Conservation (phyloP, 1,284 basidiomycete species). For the Ustilago xerochloae region DNA sequence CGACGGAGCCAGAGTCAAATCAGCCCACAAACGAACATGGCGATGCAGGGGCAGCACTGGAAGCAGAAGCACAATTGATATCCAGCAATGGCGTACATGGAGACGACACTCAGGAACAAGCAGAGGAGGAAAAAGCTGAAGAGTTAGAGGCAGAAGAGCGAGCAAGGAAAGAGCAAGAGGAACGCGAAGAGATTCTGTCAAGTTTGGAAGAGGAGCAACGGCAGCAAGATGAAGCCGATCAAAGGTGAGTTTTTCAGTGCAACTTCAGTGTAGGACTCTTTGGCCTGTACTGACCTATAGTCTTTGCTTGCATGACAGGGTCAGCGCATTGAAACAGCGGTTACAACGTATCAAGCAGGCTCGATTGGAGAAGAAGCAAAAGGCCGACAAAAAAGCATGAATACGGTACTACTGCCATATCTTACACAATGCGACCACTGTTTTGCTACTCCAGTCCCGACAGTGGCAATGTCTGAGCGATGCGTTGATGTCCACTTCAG, state of each 20-base stretch:
- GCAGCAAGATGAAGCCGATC: conserved; percentile 57
- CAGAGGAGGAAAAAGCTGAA: conserved; percentile 21
- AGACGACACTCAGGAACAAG: conserved; percentile 3
- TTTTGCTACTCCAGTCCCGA: too few relatives aligned
- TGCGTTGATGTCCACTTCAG: too few relatives aligned
- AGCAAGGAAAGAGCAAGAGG: conserved; percentile 47
- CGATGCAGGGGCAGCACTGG: conserved; percentile 49
- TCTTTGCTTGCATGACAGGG: conserved; percentile 13
- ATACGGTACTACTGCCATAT: too few relatives aligned
- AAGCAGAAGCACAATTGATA: conserved; percentile 51
- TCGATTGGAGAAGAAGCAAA: conserved; percentile 33
- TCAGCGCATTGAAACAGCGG: conserved; percentile 43
- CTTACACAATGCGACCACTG: too few relatives aligned
- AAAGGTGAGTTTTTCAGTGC: conserved; percentile 38
- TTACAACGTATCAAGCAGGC: conserved; percentile 46
- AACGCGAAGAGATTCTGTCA: conserved; percentile 55
- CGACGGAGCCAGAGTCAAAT: background rate
- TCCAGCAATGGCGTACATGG: background rate
- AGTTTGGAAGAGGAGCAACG: conserved; percentile 59
- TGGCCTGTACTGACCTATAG: background rate
- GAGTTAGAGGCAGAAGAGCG: conserved; percentile 41
- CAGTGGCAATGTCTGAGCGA: too few relatives aligned
- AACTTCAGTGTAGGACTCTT: background rate
- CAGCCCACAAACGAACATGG: background rate
- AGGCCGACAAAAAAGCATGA: conserved; percentile 14